Conservation (phyloP, 768 basidiomycete genomes). For the Hydnum rufescens region DNA sequence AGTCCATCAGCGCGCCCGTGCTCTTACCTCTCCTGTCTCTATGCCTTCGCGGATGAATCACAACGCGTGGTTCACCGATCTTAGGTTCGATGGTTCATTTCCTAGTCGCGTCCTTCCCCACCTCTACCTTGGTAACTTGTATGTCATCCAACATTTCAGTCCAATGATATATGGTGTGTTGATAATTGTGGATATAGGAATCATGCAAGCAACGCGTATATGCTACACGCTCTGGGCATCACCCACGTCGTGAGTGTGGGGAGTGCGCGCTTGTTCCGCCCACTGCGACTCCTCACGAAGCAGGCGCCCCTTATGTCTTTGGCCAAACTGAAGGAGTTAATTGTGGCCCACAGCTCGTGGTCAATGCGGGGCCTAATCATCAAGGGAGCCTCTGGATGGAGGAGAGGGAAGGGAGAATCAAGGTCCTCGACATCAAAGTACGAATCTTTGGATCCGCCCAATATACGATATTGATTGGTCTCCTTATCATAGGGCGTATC, state of each 20-base stretch:
- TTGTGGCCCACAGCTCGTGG: conserved; percentile 1
- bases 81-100: conserved; percentile 86
- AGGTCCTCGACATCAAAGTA: conserved; percentile 68
- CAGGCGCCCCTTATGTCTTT: conserved; percentile 6
- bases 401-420: conserved; percentile 73
- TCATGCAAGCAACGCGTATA: conserved; percentile 84
- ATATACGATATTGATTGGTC: not conserved
- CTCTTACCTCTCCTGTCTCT: not conserved
- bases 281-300: conserved; percentile 14
- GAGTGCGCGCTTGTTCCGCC: conserved; percentile 79
- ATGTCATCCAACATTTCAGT: conserved; percentile 20
- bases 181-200: conserved; percentile 55
- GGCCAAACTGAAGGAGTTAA: conserved; percentile 1
- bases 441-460: not conserved
- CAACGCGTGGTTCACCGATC: conserved; percentile 88
- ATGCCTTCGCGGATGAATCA: conserved; percentile 31
- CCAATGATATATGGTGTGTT: too few relatives aligned
- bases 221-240: conserved; percentile 89
- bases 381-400: conserved; percentile 66
- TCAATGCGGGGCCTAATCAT: not conserved
- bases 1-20: not conserved
- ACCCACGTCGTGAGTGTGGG: conserved; percentile 92
- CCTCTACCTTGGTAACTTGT: conserved; percentile 89
- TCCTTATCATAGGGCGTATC: conserved; percentile 37
- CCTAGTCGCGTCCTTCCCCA: conserved; percentile 84